A percentile compares a stretch with the other conserved stretches of the same genome.
Evolutionary conservation across 306 rosid genomes (phyloP).

Genomic region (Crotalaria pallida): DNA sequence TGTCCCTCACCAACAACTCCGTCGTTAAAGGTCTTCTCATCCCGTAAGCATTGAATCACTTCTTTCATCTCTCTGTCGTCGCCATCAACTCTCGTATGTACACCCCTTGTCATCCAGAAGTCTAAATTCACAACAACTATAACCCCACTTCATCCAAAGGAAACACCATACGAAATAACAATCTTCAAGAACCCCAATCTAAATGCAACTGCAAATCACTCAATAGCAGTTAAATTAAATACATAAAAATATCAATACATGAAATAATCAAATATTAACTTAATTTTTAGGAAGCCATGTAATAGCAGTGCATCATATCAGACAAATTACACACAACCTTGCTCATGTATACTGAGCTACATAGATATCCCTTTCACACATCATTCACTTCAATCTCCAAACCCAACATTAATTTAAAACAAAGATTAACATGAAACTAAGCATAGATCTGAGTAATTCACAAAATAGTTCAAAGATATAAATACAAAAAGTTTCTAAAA

Average conservation of each 20-base stretch:
- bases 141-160: slow-evolving; percentile 36
- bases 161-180: slow-evolving; percentile 25
- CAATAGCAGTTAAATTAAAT: neutral
- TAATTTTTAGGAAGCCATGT: slow-evolving; percentile 24
- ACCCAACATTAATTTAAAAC: neutral
- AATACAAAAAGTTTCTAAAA: too few relatives aligned
- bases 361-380: neutral
- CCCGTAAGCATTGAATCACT: slow-evolving; percentile 29
- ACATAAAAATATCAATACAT: slow-evolving; percentile 12
- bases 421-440: neutral
- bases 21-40: slow-evolving; percentile 32
- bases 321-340: neutral
- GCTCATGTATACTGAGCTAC: neutral
- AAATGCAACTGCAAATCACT: slow-evolving; percentile 33
- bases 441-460: neutral
- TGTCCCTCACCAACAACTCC: slow-evolving; percentile 32
- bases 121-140: slow-evolving; percentile 31
- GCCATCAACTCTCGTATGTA: slow-evolving; percentile 51
- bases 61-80: slow-evolving; percentile 37
- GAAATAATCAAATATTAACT: neutral
- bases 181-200: slow-evolving; percentile 25
- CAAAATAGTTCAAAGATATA: too few relatives aligned
- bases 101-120: slow-evolving; percentile 45
- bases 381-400: neutral
- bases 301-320: slow-evolving; percentile 25